Evolutionary conservation across 2,329 filamentous ascomycete species (phyloP).

Genomic region (Exutisphaerella laricina): DNA sequence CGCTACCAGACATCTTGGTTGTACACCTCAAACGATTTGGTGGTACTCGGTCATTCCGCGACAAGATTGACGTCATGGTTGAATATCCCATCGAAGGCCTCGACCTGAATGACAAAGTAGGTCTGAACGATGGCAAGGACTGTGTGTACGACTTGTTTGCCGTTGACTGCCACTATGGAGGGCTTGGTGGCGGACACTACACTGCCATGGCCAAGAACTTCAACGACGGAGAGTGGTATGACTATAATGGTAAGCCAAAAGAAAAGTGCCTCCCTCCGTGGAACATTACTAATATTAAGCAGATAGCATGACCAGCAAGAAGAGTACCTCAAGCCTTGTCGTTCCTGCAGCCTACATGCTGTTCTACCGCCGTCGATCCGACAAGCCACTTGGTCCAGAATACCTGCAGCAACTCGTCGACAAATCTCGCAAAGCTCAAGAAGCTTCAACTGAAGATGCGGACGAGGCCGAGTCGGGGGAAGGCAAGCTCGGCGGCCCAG

Average conservation of each 20-base stretch:
- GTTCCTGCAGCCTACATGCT: constrained; percentile 79
- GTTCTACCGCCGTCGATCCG: constrained; percentile 86
- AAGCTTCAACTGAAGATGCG: constrained; percentile 39
- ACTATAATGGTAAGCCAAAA: constrained; percentile 80
- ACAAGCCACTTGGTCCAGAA: constrained; percentile 69
- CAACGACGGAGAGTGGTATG: constrained; percentile 82
- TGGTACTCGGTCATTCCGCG: constrained; percentile 70
- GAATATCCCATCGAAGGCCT: constrained; percentile 87
- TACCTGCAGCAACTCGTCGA: constrained; percentile 66
- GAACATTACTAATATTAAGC: constrained; percentile 39
- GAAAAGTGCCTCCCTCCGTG: constrained; percentile 1
- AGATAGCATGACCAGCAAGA: constrained; percentile 65
- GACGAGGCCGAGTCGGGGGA: constrained; percentile 61
- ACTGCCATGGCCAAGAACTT: constrained; percentile 94
- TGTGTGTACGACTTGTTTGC: constrained; percentile 90
- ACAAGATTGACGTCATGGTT: constrained; percentile 86
- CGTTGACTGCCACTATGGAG: constrained; percentile 93
- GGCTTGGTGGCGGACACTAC: constrained; percentile 91
- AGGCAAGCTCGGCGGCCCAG: constrained; percentile 70
- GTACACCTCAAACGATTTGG: constrained; percentile 96
- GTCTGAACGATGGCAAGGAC: constrained; percentile 71
- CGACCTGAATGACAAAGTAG: constrained; percentile 73
- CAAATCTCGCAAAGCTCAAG: constrained; percentile 51
- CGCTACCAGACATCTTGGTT: constrained; percentile 87
- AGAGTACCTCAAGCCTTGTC: too few relatives aligned